These are phyloP conservation scores for Cucurbita ficifolia DNA, from an alignment of 306 rosid species.

Conservation along the genomic window DNA sequence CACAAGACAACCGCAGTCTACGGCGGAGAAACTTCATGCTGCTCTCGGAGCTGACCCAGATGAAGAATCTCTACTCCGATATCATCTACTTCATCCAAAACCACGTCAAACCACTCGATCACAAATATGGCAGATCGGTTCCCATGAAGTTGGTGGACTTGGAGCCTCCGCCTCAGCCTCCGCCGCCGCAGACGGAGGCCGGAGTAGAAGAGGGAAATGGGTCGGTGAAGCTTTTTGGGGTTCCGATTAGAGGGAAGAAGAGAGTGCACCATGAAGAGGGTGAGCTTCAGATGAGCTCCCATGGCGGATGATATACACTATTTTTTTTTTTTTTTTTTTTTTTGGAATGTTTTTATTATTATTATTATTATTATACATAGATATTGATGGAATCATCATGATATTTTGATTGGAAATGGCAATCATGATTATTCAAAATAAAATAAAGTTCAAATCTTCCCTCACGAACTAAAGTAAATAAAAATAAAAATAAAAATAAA, in stretches of 20 bases:
- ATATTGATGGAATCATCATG: not conserved
- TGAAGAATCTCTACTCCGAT: conserved; percentile 75
- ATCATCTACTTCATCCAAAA: conserved; percentile 66
- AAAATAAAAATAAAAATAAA: too few relatives aligned
- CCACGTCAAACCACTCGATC: conserved; percentile 38
- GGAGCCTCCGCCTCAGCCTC: not conserved
- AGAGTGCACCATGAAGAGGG: not conserved
- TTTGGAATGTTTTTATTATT: too few relatives aligned
- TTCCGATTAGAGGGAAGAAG: conserved; percentile 3
- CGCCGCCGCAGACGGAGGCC: not conserved
- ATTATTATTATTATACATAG: not conserved
- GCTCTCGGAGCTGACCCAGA: conserved; percentile 54
- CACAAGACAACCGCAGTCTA: conserved; percentile 59
- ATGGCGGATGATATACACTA: not conserved
- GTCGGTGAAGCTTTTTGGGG: conserved; percentile 7
- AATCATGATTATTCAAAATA: not conserved
- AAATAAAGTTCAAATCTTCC: not conserved
- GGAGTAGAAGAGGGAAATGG: not conserved
- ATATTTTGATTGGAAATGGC: not conserved
- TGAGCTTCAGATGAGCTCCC: not conserved
- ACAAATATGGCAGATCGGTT: not conserved
- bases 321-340: not conserved
- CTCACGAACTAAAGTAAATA: too few relatives aligned
- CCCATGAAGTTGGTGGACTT: not conserved
- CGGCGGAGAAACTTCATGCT: conserved; percentile 57